Percentiles rank a stretch among this genome's conserved stretches.
Conservation (phyloP, 768 basidiomycete genomes). For the Cyclocybe aegerita region DNA sequence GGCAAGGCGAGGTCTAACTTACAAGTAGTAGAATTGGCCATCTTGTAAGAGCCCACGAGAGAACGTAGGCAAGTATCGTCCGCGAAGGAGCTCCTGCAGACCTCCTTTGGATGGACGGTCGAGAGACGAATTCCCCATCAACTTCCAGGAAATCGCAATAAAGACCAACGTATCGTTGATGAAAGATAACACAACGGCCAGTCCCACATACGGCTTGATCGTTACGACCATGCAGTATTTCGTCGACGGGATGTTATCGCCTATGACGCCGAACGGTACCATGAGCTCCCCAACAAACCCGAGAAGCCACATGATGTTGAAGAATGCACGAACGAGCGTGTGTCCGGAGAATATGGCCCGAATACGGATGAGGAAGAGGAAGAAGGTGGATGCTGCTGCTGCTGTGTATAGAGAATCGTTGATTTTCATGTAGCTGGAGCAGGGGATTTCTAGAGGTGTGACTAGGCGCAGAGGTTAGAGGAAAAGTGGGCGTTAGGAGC, state of each 20-base stretch:
- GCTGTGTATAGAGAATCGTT: constrained; percentile 6
- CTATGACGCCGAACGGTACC: constrained; percentile 24
- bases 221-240: constrained; percentile 25
- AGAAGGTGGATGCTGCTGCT: constrained; percentile 23
- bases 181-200: constrained; percentile 24
- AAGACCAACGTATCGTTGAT: constrained; percentile 34
- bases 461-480: constrained; percentile 3
- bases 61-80: constrained; percentile 27
- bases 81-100: constrained; percentile 19
- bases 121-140: constrained; percentile 18
- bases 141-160: constrained; percentile 28
- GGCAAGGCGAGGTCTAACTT: constrained; percentile 1
- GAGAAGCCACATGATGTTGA: constrained; percentile 32
- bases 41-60: constrained; percentile 32
- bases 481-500: too few relatives aligned
- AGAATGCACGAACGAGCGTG: constrained; percentile 15
- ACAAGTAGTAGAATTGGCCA: constrained; percentile 40
- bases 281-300: constrained; percentile 22
- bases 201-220: constrained; percentile 22
- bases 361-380: constrained; percentile 38
- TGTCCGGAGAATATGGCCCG: constrained; percentile 30
- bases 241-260: constrained; percentile 29
- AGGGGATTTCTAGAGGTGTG: constrained; percentile 10
- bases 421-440: not conserved
- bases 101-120: constrained; percentile 5